Percentiles rank a stretch among this genome's conserved stretches.
Conservation (phyloP, 495 filamentous ascomycete genomes). For the Penicillium diatomitis region DNA sequence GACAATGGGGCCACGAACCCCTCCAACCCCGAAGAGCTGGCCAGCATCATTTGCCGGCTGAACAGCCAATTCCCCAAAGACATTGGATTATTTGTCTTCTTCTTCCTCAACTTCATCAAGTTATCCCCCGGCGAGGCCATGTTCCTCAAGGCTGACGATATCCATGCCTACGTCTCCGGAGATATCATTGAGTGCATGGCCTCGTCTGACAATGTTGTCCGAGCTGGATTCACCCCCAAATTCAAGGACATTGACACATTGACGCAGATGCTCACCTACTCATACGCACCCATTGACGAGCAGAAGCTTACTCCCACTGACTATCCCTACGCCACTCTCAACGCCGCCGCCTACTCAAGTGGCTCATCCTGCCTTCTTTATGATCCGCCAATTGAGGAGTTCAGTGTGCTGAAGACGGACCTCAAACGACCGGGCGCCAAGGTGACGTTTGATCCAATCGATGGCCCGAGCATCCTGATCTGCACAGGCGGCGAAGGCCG, state of each 20-base stretch:
- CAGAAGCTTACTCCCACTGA: conserved; percentile 83
- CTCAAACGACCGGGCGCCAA: conserved; percentile 63
- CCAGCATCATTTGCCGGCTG: conserved; percentile 64
- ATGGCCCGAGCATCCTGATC: conserved; percentile 85
- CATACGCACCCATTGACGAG: conserved; percentile 82
- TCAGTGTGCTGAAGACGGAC: conserved; percentile 76
- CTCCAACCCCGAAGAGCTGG: conserved; percentile 46
- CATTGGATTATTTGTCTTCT: conserved; percentile 68
- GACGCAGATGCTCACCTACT: conserved; percentile 89
- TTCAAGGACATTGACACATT: conserved; percentile 93
- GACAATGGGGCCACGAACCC: conserved; percentile 28
- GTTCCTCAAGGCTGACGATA: conserved; percentile 92
- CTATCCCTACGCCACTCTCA: conserved; percentile 75
- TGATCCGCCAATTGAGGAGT: conserved; percentile 95
- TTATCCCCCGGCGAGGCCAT: conserved; percentile 85
- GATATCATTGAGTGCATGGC: conserved; percentile 99
- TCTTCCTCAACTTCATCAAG: conserved; percentile 76
- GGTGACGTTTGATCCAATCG: conserved; percentile 76
- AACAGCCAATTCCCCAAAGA: conserved; percentile 70
- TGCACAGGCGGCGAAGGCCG: conserved; percentile 74
- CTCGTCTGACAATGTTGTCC: conserved; percentile 92
- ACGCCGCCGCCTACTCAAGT: conserved; percentile 66
- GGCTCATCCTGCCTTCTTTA: conserved; percentile 64
- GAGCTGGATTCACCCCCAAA: conserved; percentile 94
- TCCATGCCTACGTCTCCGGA: conserved; percentile 91